Evolutionary conservation across 2,329 filamentous ascomycete species (phyloP).

Genomic region (Talaromyces pinophilus): DNA sequence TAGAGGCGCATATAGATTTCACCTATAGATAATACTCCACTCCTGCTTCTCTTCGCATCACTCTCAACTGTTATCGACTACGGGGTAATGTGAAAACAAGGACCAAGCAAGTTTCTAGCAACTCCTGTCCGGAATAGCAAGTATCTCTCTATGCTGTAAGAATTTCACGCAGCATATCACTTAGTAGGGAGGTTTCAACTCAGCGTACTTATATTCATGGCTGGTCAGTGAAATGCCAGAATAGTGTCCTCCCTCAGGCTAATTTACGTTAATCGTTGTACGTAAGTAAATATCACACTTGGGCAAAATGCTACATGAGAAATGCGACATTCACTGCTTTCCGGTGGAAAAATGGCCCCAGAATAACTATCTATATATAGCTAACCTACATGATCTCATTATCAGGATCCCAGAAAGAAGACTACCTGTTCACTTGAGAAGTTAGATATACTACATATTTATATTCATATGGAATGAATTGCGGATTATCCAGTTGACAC

Average conservation of each 20-base stretch:
- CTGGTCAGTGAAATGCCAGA: not conserved
- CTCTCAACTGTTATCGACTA: not conserved
- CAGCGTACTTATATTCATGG: not conserved
- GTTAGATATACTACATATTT: not conserved
- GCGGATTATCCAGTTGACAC: not conserved
- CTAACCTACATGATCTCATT: not conserved
- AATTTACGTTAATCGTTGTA: not conserved
- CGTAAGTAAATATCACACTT: not conserved
- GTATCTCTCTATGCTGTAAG: not conserved
- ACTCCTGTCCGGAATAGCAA: not conserved
- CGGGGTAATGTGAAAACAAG: not conserved
- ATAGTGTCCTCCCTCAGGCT: not conserved
- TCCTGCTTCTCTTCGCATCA: not conserved
- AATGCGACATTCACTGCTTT: not conserved
- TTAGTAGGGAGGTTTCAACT: not conserved
- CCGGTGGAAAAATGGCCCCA: not conserved
- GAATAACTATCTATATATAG: not conserved
- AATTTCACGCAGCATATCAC: not conserved
- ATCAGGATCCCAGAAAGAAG: not conserved
- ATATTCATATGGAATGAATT: not conserved
- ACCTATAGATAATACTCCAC: not conserved
- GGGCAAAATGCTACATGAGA: not conserved
- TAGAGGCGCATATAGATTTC: not conserved
- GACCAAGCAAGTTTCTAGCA: not conserved
- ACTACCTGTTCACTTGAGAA: not conserved